Percentiles rank a stretch among this genome's conserved stretches.
phyloP scores from a whole-genome alignment of 306 rosid genomes.

The Parietaria judaica region DNA sequence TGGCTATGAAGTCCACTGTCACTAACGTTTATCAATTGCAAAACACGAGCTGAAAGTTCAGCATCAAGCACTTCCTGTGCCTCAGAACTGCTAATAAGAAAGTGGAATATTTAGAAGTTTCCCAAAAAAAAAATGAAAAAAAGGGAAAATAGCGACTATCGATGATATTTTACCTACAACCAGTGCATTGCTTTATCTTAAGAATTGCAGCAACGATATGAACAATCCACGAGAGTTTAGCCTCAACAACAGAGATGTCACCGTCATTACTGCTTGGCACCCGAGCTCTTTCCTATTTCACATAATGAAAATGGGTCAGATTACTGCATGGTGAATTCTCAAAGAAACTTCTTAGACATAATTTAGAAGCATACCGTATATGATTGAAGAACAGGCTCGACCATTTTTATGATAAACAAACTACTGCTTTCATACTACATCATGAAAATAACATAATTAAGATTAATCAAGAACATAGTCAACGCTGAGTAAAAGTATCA shows the following conservation, averaged over 20 bases:
- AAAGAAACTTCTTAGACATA: background rate
- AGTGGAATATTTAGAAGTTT: background rate
- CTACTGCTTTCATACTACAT: constrained; percentile 96
- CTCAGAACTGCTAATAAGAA: constrained; percentile 57
- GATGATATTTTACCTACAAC: constrained; percentile 60
- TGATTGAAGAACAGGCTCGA: constrained; percentile 86
- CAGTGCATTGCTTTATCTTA: constrained; percentile 78
- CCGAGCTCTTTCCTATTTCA: constrained; percentile 81
- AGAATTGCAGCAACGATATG: constrained; percentile 93
- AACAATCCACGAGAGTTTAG: constrained; percentile 95
- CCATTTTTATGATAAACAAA: constrained; percentile 71
- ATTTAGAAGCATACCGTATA: constrained; percentile 60
- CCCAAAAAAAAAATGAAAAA: background rate
- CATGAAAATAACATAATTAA: constrained; percentile 15
- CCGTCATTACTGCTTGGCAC: constrained; percentile 62
- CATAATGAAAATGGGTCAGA: constrained; percentile 10
- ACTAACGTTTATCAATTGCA: constrained; percentile 79
- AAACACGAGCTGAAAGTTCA: constrained; percentile 93
- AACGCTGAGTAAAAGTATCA: background rate
- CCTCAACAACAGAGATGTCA: constrained; percentile 73
- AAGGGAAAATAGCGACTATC: constrained; percentile 3
- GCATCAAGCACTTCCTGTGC: constrained; percentile 96
- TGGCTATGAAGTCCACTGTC: constrained; percentile 91
- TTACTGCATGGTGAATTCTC: constrained; percentile 5
- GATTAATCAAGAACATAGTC: constrained; percentile 6